Conservation (phyloP, 768 basidiomycete species). For the Macrolepiota fuliginosa region DNA sequence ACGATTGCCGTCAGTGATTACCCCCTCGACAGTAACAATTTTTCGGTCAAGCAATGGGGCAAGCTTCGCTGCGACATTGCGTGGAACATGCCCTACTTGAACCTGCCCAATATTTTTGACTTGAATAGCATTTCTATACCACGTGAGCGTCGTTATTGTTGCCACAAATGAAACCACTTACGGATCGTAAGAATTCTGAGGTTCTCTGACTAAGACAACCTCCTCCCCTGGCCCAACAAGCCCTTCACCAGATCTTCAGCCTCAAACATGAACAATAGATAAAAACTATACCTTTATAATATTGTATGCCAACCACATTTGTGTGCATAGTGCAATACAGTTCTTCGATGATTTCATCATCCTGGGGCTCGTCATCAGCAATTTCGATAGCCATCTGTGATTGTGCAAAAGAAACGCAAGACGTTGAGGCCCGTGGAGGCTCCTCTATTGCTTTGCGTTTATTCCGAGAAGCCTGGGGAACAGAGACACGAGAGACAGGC, state of each 20-base stretch:
- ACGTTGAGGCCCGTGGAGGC: not conserved
- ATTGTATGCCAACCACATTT: slow-evolving; percentile 80
- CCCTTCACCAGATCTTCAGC: slow-evolving; percentile 39
- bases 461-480: slow-evolving; percentile 13
- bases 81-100: slow-evolving; percentile 83
- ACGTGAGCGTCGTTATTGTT: not conserved
- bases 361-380: slow-evolving; percentile 37
- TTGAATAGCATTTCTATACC: slow-evolving; percentile 69
- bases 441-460: slow-evolving; percentile 10
- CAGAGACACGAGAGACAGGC: slow-evolving; percentile 13
- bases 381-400: slow-evolving; percentile 23
- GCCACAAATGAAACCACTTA: slow-evolving; percentile 20
- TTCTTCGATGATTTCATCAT: slow-evolving; percentile 60
- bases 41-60: slow-evolving; percentile 69
- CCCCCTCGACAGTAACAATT: slow-evolving; percentile 69
- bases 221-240: slow-evolving; percentile 80
- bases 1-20: slow-evolving; percentile 69
- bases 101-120: slow-evolving; percentile 71
- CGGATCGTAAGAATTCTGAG: slow-evolving; percentile 68
- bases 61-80: slow-evolving; percentile 52
- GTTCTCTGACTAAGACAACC: slow-evolving; percentile 65
- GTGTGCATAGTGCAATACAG: slow-evolving; percentile 58
- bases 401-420: not conserved
- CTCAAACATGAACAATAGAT: slow-evolving; percentile 3
- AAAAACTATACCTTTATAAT: slow-evolving; percentile 58